Base-by-base conservation (phyloP, 1,139 yeast species). In the Casaregolazyma lundiana region DNA sequence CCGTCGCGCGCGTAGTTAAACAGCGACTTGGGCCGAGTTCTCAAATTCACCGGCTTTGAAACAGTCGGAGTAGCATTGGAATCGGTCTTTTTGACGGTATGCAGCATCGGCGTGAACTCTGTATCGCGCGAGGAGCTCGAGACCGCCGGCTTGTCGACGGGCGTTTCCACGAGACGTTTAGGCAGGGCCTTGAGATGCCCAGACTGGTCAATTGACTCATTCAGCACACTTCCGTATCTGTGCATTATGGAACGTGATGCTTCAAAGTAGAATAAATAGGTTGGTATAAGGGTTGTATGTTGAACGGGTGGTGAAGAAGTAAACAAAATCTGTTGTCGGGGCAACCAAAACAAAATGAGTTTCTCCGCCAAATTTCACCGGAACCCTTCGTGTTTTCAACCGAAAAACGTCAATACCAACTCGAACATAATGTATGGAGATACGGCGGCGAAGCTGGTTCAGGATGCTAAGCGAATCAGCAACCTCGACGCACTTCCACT, bases 391-490 rank as follows among this genome's bases (percentile, higher is more conserved):
- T 8, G 16, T 13, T 15, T 5, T n/a, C 4, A 6, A 18, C 19
- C 36, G 18, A 24, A 3, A 11, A 3, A 4, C 26, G 6, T 19
- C 26, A 19, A 2, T n/a, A 16, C 16, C 18, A n/a, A 4, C 4
- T 11, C 4, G 2, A 3, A 4, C 15, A 52, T 32, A 21, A 92
- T 92, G 98, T 86, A 87, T 60, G 97, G 97, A 29, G 97, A 90
- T 57, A 61, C 77, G 2, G 96, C 94, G 1, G 78, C 81, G 50
- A 92, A 92, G 62, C 77, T 92, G 21, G 75, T 87, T 2, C 72
- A 81, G 36, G 97, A 92, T 53, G 94, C 97, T 11, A 84, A 89
- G 54, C 71, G 98, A 54, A 73, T 95, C 0, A 73, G 75, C 50
- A 77, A 78, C 39, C 69, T 92, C 37, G 82, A 83, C 6, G 76